phyloP scores from a whole-genome alignment of 768 basidiomycete genomes.

The Lentinula guzmanii region DNA sequence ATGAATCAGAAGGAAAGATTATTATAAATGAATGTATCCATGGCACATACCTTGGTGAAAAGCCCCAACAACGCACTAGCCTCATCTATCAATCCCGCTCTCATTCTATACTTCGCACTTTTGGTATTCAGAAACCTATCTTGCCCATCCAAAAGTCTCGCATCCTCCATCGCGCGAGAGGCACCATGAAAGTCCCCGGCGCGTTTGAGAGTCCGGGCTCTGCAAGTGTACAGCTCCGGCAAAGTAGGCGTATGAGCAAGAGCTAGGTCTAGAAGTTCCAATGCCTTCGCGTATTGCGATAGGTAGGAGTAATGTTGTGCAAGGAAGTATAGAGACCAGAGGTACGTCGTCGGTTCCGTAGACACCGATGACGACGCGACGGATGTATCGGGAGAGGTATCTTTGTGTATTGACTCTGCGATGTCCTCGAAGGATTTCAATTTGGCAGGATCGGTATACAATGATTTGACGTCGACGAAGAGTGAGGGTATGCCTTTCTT shows the following conservation, averaged over 20 bases:
- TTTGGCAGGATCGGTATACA: constrained; percentile 67
- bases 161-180: constrained; percentile 71
- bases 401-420: constrained; percentile 41
- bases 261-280: constrained; percentile 60
- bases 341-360: constrained; percentile 71
- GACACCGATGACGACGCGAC: constrained; percentile 16
- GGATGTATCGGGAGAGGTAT: constrained; percentile 23
- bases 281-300: constrained; percentile 41
- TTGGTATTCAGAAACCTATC: constrained; percentile 96
- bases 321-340: constrained; percentile 96
- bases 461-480: constrained; percentile 85
- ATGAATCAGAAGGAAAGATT: not conserved
- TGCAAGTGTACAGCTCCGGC: constrained; percentile 81
- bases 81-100: constrained; percentile 75
- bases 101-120: constrained; percentile 81
- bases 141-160: constrained; percentile 83
- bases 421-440: constrained; percentile 63
- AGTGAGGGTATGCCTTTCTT: constrained; percentile 88
- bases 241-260: constrained; percentile 87
- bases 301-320: constrained; percentile 82
- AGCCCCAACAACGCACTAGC: constrained; percentile 71
- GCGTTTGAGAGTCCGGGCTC: constrained; percentile 81
- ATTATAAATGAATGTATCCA: not conserved
- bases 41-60: constrained; percentile 77
- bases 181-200: constrained; percentile 77